Conservation (phyloP, 73 alveolate genomes). For the Tetrahymena elliotti region DNA sequence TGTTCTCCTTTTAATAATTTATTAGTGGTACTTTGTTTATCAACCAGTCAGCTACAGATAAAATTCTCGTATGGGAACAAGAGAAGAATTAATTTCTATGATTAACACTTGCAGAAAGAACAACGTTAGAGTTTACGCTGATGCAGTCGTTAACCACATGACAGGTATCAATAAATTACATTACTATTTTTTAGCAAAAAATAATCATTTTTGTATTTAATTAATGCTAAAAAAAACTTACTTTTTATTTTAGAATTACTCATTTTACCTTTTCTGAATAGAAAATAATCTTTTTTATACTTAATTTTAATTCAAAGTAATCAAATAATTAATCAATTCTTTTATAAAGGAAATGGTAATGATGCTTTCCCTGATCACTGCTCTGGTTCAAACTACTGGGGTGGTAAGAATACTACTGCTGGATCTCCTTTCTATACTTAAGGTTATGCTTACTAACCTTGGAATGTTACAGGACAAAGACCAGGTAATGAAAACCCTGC, state of each 20-base stretch:
- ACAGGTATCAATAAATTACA: constrained; percentile 20
- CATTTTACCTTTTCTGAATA: background rate
- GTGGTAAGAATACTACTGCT: constrained; percentile 74
- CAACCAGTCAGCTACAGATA: constrained; percentile 89
- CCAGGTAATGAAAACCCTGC: constrained; percentile 85
- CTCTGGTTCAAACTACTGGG: constrained; percentile 68
- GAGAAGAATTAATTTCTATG: constrained; percentile 77
- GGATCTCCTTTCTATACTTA: constrained; percentile 86
- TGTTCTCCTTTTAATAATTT: background rate
- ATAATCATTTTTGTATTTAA: background rate
- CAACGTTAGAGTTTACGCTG: constrained; percentile 90
- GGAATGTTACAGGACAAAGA: constrained; percentile 57
- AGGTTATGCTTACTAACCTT: constrained; percentile 53
- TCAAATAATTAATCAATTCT: background rate
- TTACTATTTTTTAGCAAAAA: no score
- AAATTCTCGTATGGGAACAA: constrained; percentile 82
- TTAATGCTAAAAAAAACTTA: background rate
- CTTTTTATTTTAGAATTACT: background rate
- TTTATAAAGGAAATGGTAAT: constrained; percentile 66
- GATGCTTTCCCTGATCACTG: constrained; percentile 83
- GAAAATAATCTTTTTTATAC: background rate
- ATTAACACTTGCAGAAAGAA: constrained; percentile 76
- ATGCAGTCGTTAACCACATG: constrained; percentile 92
- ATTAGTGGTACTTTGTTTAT: constrained; percentile 83
- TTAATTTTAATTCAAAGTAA: no score